These are phyloP conservation scores for Areca catechu DNA, from an alignment of 176 grass and related monocot genomes.

Conservation along the genomic window DNA sequence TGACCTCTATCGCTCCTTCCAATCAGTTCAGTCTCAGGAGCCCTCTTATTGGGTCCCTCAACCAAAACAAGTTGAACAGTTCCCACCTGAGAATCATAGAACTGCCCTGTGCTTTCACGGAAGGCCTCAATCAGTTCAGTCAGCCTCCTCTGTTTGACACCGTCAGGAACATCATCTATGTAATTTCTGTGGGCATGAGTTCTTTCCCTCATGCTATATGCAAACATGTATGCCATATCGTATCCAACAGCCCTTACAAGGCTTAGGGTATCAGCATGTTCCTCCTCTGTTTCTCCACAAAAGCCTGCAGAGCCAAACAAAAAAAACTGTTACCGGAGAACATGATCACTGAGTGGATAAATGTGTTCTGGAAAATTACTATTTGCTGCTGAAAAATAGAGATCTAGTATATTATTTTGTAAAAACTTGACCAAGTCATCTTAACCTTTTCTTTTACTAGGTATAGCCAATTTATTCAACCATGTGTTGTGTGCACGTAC, in stretches of 20 bases:
- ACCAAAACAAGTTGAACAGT: constrained; percentile 78
- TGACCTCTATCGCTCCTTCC: constrained; percentile 90
- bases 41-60: constrained; percentile 80
- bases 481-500: too few relatives aligned
- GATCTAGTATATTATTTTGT: too few relatives aligned
- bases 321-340: neutral
- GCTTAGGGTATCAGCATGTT: constrained; percentile 73
- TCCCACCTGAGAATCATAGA: constrained; percentile 64
- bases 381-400: too few relatives aligned
- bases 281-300: constrained; percentile 93
- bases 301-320: constrained; percentile 35
- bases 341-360: too few relatives aligned
- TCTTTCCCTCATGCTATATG: constrained; percentile 96
- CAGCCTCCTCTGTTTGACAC: constrained; percentile 81
- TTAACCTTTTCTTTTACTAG: too few relatives aligned
- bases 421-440: too few relatives aligned
- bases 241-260: constrained; percentile 77
- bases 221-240: constrained; percentile 99
- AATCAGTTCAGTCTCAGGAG: constrained; percentile 63
- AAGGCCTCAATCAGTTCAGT: constrained; percentile 70
- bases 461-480: too few relatives aligned
- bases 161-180: constrained; percentile 66
- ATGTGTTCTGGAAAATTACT: too few relatives aligned
- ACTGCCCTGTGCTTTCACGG: constrained; percentile 70
- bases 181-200: constrained; percentile 94